These are phyloP conservation scores for Stylosanthes scabra DNA, from an alignment of 331 rosid genomes.

Conservation along the genomic window DNA sequence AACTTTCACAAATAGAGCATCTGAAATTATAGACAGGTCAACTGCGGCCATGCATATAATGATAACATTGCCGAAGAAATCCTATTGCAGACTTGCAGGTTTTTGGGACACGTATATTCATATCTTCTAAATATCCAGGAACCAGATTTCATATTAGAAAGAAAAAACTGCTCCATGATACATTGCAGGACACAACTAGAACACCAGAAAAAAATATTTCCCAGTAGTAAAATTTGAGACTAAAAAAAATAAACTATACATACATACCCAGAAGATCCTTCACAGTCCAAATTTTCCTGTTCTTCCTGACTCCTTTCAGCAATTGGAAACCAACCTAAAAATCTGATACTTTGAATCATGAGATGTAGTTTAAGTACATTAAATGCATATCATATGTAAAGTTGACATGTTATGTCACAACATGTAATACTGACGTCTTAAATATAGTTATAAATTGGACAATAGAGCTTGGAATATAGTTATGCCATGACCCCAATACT, in stretches of 20 bases:
- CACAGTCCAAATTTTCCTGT: slow-evolving; percentile 81
- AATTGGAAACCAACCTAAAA: slow-evolving; percentile 99
- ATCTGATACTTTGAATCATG: slow-evolving; percentile 57
- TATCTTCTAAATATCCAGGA: background rate
- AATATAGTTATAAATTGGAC: background rate
- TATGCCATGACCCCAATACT: slow-evolving; percentile 5
- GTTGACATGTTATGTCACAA: slow-evolving; percentile 32
- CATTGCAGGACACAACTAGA: slow-evolving; percentile 1
- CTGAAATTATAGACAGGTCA: background rate
- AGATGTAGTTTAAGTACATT: slow-evolving; percentile 32
- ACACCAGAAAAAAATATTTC: slow-evolving; percentile 19
- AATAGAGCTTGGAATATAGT: too few species aligned
- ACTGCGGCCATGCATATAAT: background rate
- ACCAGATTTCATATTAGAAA: background rate
- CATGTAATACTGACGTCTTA: background rate
- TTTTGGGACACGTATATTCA: background rate
- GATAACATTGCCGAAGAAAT: slow-evolving; percentile 7
- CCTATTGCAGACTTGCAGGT: background rate
- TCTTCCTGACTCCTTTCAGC: slow-evolving; percentile 98
- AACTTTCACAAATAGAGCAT: too few species aligned
- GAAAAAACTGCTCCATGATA: background rate
- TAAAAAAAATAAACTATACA: slow-evolving; percentile 4
- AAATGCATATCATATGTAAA: slow-evolving; percentile 22
- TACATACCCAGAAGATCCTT: slow-evolving; percentile 85
- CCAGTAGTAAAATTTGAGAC: slow-evolving; percentile 9